phyloP scores from a whole-genome alignment of 1,139 yeast genomes.

The Blastobotrys capitulatus region DNA sequence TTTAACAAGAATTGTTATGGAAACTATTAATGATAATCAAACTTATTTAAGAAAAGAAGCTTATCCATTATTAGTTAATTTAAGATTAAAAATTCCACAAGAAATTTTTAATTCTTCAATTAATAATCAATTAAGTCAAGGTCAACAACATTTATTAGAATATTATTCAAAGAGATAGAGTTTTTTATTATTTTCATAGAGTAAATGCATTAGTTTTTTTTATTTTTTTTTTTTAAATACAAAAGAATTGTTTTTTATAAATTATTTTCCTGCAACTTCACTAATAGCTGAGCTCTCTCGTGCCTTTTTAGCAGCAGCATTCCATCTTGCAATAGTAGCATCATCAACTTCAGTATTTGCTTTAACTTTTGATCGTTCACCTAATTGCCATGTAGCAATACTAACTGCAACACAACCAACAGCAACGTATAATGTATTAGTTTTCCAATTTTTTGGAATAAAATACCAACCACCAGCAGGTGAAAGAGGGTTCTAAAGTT shows the following conservation, averaged over 20 bases:
- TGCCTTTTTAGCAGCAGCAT: slow-evolving; percentile 36
- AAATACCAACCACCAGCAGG: slow-evolving; percentile 43
- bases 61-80: slow-evolving; percentile 25
- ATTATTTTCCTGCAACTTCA: slow-evolving; percentile 6
- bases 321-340: slow-evolving; percentile 36
- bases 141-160: slow-evolving; percentile 28
- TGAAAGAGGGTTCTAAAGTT: slow-evolving; percentile 31
- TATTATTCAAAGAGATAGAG: slow-evolving; percentile 18
- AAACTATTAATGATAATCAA: slow-evolving; percentile 22
- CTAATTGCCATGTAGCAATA: slow-evolving; percentile 28
- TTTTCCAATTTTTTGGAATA: slow-evolving; percentile 39
- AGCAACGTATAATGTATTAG: slow-evolving; percentile 32
- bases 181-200: neutral
- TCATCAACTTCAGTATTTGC: slow-evolving; percentile 30
- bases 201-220: no score
- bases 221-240: neutral
- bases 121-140: slow-evolving; percentile 22
- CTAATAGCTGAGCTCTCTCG: slow-evolving; percentile 29
- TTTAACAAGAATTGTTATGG: slow-evolving; percentile 15
- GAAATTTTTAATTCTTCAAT: slow-evolving; percentile 16
- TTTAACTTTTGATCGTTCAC: slow-evolving; percentile 29
- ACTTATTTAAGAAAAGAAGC: slow-evolving; percentile 28
- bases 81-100: slow-evolving; percentile 15
- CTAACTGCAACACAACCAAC: slow-evolving; percentile 32
- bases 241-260: neutral